Evolutionary conservation across 352 stramenopile genomes (phyloP).

Genomic region (Phytophthora pseudosyringae): DNA sequence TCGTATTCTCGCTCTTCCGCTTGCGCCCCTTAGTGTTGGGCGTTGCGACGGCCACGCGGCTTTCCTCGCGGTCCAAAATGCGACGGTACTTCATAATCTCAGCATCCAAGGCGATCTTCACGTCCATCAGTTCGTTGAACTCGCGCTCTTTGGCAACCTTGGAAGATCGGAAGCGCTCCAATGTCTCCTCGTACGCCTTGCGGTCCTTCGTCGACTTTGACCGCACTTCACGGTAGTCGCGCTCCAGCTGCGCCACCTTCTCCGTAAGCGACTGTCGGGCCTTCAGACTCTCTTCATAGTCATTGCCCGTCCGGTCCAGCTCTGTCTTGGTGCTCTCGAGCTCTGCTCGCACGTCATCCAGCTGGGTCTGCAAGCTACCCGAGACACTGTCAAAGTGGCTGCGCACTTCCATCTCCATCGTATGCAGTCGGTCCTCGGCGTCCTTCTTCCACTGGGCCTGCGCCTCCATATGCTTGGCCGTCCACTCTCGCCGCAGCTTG

Average conservation of each 20-base stretch:
- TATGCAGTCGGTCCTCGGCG: constrained; percentile 69
- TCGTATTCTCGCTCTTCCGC: constrained; percentile 61
- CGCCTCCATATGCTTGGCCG: constrained; percentile 73
- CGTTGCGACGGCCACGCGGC: constrained; percentile 65
- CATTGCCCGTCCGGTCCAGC: constrained; percentile 75
- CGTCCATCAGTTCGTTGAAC: constrained; percentile 90
- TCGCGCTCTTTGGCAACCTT: constrained; percentile 80
- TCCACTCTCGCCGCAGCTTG: constrained; percentile 81
- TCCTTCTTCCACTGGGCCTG: constrained; percentile 84
- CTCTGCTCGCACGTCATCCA: constrained; percentile 65
- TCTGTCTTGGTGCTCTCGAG: constrained; percentile 77
- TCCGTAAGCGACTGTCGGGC: constrained; percentile 76
- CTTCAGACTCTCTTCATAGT: constrained; percentile 84
- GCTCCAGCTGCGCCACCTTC: constrained; percentile 81
- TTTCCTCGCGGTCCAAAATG: constrained; percentile 85
- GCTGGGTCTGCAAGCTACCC: constrained; percentile 57
- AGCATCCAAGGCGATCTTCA: constrained; percentile 80
- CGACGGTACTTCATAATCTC: constrained; percentile 85
- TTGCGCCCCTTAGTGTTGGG: constrained; percentile 62
- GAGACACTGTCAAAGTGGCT: constrained; percentile 74
- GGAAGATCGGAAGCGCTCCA: constrained; percentile 71
- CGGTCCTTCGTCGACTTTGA: constrained; percentile 82
- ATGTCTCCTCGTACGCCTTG: constrained; percentile 71
- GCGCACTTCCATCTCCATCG: constrained; percentile 78
- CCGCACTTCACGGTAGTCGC: constrained; percentile 78